Conservation (phyloP, 495 filamentous ascomycete species). For the Alectoria sarmentosa region DNA sequence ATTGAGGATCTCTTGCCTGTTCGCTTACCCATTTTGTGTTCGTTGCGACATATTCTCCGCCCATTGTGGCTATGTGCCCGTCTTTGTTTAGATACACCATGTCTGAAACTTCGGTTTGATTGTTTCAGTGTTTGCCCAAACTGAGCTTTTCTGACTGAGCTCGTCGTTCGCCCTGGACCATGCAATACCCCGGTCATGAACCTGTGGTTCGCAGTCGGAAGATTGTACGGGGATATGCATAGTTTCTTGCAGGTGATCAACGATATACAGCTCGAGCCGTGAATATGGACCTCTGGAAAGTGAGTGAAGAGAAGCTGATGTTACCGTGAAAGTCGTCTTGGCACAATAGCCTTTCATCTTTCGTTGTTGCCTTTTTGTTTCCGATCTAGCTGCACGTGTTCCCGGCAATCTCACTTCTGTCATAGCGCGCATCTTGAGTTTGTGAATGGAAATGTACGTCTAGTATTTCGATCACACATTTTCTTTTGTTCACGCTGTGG, state of each 20-base stretch:
- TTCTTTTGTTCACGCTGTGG: not conserved
- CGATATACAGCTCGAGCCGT: not conserved
- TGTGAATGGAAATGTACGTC: not conserved
- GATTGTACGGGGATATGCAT: not conserved
- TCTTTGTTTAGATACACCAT: not conserved
- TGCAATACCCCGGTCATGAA: not conserved
- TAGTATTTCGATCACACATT: not conserved
- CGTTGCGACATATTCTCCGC: not conserved
- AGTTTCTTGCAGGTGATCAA: not conserved
- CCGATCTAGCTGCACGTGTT: constrained; percentile 5
- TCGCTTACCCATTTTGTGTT: not conserved
- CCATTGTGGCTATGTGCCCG: not conserved
- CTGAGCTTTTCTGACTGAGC: not conserved
- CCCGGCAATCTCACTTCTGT: constrained; percentile 1
- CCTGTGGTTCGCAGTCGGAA: not conserved
- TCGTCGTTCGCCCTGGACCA: not conserved
- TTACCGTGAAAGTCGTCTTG: constrained; percentile 2
- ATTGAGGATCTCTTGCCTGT: not conserved
- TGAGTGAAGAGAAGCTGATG: not conserved
- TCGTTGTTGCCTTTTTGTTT: constrained; percentile 3
- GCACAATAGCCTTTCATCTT: not conserved
- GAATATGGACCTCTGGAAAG: not conserved
- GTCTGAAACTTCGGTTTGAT: not conserved
- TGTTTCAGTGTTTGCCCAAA: not conserved
- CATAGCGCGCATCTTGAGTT: not conserved